Evolutionary conservation across 306 rosid genomes (phyloP).

Genomic region (Nissolia schottii): DNA sequence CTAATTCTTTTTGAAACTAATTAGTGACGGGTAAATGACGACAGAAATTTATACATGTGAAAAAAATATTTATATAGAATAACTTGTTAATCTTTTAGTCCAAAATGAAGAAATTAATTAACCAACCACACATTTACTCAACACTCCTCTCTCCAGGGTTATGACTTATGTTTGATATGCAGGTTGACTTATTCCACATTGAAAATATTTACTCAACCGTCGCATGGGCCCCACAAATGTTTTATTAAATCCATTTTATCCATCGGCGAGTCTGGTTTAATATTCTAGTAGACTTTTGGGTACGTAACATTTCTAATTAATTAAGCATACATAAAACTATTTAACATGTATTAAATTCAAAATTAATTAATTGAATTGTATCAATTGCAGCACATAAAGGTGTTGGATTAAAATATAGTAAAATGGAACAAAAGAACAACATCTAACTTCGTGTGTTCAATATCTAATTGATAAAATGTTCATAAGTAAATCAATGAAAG

Average conservation of each 20-base stretch:
- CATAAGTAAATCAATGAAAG: not conserved
- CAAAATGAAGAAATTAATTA: not conserved
- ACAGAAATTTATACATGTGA: too few relatives aligned
- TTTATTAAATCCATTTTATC: not conserved
- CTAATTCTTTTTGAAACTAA: too few relatives aligned
- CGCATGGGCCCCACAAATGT: not conserved
- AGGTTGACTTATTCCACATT: not conserved
- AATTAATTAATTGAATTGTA: not conserved
- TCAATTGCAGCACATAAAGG: not conserved
- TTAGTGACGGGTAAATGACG: too few relatives aligned
- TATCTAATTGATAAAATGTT: not conserved
- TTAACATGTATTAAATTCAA: not conserved
- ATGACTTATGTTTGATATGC: not conserved
- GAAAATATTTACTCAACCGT: not conserved
- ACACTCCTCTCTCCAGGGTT: not conserved
- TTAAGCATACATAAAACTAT: not conserved
- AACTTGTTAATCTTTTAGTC: not conserved
- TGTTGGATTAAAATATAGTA: not conserved
- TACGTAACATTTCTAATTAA: too few relatives aligned
- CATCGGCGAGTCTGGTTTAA: not conserved
- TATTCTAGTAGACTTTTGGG: not conserved
- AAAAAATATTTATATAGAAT: too few relatives aligned
- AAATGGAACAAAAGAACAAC: not conserved
- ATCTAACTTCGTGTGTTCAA: not conserved
- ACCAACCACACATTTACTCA: not conserved